Base-by-base conservation (phyloP, 257 asterid genomes). In the Marsdenia floribunda region DNA sequence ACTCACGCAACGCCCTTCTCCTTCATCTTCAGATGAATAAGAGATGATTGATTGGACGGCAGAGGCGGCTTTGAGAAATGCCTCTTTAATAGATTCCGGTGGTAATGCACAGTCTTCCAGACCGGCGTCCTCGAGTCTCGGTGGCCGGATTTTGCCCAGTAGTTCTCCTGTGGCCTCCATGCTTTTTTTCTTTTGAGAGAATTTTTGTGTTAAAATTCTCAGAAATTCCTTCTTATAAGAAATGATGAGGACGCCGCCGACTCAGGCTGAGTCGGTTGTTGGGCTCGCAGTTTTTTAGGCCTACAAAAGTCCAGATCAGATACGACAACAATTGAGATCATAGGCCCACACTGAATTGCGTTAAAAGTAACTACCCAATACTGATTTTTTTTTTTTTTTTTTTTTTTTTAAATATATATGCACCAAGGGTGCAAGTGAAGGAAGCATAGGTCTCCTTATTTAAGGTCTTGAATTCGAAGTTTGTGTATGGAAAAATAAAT, bases 41-140 rank as follows among this genome's bases (percentile, higher is more conserved):
- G 93, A 73, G 80, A 86, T 73, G 66, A 84, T 46, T 0, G 97
- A 87, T 75, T 89, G 74, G 78, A 90, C 85, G 80, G 97, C 88
- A 29, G 88, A 73, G 59, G 99, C 97, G 35, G 97, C 99, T 82
- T 84, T 92, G 68, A 76, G 84, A 60, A 94, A 90, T 52, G 99
- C 99, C 75, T 89, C 92, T 22, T 73, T 77, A 77, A 90, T 88
- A 77, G 92, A 85, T 33, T 90, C 97, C 71, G 95, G 92, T 77
- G 97, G 96, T 75, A 90, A 85, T 11, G 96, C 97, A 69, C 97
- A 94, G 82, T 92, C 96, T 81, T 94, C 97, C 55, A 92, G 94
- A 70, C 99, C 99, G 35, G 97, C 99, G 79, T 94, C 99, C 72
- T 90, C 99, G 55, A 88, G 87, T 18, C 82, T 82, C 50, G 97